Evolutionary conservation across 78 protist species (phyloP).

Genomic region (Emiliania huxleyi): DNA sequence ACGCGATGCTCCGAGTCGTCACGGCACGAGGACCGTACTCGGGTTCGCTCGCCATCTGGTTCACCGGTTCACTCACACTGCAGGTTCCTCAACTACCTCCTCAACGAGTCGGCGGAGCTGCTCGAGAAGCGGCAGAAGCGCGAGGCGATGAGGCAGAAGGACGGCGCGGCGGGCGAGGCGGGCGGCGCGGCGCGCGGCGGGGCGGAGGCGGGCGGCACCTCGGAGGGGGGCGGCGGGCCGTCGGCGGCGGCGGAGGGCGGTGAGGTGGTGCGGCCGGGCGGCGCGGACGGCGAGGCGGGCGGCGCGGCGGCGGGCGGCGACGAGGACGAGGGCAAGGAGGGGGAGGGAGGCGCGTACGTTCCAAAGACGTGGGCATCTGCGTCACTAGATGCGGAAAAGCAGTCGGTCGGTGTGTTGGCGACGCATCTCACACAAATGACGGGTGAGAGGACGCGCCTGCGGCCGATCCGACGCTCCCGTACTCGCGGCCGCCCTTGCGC

Average conservation of each 20-base stretch:
- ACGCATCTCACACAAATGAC: too few relatives aligned
- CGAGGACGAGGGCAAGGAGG: background rate
- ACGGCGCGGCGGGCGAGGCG: background rate
- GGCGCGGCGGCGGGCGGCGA: background rate
- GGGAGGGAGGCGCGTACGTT: background rate
- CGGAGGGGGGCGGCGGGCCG: background rate
- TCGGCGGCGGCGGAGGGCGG: background rate
- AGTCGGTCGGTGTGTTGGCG: too few relatives aligned
- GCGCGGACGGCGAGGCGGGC: background rate
- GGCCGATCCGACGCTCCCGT: too few relatives aligned
- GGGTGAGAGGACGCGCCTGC: too few relatives aligned
- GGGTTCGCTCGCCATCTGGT: too few relatives aligned
- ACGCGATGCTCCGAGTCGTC: too few relatives aligned
- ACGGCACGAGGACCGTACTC: too few relatives aligned
- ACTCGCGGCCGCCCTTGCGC: too few relatives aligned
- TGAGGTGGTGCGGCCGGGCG: background rate
- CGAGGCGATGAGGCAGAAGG: background rate
- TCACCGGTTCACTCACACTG: too few relatives aligned
- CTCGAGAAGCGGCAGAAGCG: constrained; percentile 43
- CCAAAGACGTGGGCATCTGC: constrained; percentile 72
- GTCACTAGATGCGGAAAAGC: too few relatives aligned
- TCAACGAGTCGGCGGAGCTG: constrained; percentile 73
- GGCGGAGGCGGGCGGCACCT: background rate
- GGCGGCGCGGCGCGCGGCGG: background rate
- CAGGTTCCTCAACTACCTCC: constrained; percentile 77